These are phyloP conservation scores for Prunus dulcis DNA, from an alignment of 306 rosid genomes.

Conservation along the genomic window DNA sequence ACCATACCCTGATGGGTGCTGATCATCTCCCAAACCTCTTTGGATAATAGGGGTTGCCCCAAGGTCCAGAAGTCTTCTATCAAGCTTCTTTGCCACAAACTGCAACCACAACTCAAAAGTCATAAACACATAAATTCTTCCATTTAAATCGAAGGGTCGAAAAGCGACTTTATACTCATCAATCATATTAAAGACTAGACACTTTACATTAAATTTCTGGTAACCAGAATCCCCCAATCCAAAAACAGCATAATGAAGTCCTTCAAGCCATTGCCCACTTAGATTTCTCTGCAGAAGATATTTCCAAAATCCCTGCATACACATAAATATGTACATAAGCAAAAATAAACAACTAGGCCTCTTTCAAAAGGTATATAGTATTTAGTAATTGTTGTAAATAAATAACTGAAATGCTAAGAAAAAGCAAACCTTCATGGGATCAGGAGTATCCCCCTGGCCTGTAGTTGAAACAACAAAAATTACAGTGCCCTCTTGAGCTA, in stretches of 20 bases:
- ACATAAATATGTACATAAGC: slow-evolving; percentile 12
- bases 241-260: slow-evolving; percentile 70
- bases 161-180: background rate
- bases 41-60: slow-evolving; percentile 68
- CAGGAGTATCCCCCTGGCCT: slow-evolving; percentile 94
- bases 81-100: slow-evolving; percentile 98
- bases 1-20: slow-evolving; percentile 87
- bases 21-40: slow-evolving; percentile 95
- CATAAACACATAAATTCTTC: slow-evolving; percentile 8
- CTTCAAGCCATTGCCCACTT: slow-evolving; percentile 63
- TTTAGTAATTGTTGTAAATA: background rate
- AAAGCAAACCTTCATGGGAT: slow-evolving; percentile 72
- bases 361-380: background rate
- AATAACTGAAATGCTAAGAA: background rate
- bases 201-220: slow-evolving; percentile 77
- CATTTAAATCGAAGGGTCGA: background rate
- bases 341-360: background rate
- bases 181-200: background rate
- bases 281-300: slow-evolving; percentile 75
- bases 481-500: slow-evolving; percentile 60
- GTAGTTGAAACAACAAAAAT: slow-evolving; percentile 93
- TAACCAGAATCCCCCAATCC: slow-evolving; percentile 95
- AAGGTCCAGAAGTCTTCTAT: slow-evolving; percentile 78
- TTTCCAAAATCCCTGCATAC: slow-evolving; percentile 80
- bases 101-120: slow-evolving; percentile 24